phyloP scores from a whole-genome alignment of 139 green algal genomes.

The Astrephomene gubernaculifera region DNA sequence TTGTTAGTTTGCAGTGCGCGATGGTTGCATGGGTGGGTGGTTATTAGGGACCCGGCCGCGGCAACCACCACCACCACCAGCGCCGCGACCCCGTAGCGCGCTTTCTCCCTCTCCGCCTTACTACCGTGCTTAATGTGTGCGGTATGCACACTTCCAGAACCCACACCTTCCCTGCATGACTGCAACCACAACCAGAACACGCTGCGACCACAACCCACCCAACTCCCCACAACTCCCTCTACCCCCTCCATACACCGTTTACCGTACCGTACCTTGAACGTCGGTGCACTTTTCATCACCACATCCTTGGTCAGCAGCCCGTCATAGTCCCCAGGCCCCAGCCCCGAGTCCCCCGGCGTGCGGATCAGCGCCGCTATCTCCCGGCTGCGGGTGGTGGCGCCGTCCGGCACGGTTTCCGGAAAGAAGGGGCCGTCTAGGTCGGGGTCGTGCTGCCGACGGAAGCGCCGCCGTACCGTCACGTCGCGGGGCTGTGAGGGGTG shows the following conservation, averaged over 20 bases:
- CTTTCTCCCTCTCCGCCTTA: too few relatives aligned
- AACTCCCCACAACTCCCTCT: not conserved
- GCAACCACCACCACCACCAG: too few relatives aligned
- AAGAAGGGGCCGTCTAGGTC: constrained; percentile 52
- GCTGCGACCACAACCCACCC: too few relatives aligned
- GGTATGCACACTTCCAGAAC: too few relatives aligned
- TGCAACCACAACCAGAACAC: too few relatives aligned
- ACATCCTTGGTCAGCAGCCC: not conserved
- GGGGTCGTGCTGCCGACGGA: constrained; percentile 44
- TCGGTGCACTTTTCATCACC: not conserved
- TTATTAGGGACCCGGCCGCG: too few relatives aligned
- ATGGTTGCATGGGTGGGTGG: too few relatives aligned
- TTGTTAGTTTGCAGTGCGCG: too few relatives aligned
- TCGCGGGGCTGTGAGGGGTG: not conserved
- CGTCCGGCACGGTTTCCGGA: constrained; percentile 35
- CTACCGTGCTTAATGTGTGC: too few relatives aligned
- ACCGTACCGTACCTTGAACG: constrained; percentile 23
- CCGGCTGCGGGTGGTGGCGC: constrained; percentile 39
- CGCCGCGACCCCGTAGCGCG: too few relatives aligned
- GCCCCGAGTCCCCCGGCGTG: constrained; percentile 20
- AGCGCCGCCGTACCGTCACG: constrained; percentile 14
- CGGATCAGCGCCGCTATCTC: constrained; percentile 42
- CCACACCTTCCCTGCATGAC: too few relatives aligned
- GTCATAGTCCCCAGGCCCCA: constrained; percentile 48
- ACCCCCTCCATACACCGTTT: not conserved